Evolutionary conservation across 768 basidiomycete genomes (phyloP).

Genomic region (Russula emetica): DNA sequence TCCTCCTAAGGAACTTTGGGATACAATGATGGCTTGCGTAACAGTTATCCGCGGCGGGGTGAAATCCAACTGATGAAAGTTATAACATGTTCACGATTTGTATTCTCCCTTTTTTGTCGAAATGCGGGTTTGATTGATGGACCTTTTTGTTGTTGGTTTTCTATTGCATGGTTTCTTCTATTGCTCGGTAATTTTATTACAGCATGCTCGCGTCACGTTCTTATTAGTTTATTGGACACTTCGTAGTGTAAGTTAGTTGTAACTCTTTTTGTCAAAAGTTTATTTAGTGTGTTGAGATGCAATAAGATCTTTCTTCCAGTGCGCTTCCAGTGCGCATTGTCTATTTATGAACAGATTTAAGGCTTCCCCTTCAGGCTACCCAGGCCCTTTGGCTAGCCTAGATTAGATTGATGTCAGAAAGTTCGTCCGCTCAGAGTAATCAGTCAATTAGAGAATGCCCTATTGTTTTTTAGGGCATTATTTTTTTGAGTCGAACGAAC

Average conservation of each 20-base stretch:
- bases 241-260: no score
- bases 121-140: not conserved
- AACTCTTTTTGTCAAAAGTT: not conserved
- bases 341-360: not conserved
- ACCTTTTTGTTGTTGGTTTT: not conserved
- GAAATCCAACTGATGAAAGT: not conserved
- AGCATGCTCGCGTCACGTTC: not conserved
- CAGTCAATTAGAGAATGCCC: no score
- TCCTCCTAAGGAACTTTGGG: conserved; percentile 32
- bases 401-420: not conserved
- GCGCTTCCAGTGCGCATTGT: not conserved
- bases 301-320: not conserved
- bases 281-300: not conserved
- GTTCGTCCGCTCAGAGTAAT: no score
- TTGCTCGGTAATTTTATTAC: not conserved
- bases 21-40: conserved; percentile 33
- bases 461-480: no score
- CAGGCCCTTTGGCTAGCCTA: not conserved
- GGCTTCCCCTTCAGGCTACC: not conserved
- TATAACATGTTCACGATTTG: not conserved
- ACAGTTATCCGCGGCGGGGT: conserved; percentile 30
- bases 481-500: no score
- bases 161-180: not conserved
- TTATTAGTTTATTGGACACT: not conserved
- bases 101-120: not conserved